Base-by-base conservation (phyloP, 1,284 basidiomycete species). In the Sporisorium graminicola region DNA sequence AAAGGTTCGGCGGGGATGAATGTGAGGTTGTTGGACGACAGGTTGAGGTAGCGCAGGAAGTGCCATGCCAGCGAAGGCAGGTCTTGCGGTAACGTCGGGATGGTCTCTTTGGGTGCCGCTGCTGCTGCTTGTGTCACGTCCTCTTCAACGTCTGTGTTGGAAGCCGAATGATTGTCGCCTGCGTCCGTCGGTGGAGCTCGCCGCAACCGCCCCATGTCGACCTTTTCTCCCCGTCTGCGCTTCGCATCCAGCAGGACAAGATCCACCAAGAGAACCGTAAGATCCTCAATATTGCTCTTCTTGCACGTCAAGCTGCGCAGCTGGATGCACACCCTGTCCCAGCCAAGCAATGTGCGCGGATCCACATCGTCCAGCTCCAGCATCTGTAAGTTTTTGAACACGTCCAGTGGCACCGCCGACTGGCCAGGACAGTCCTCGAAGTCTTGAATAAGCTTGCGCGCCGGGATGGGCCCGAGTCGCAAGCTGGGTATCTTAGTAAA, bases 401-500 rank as follows among this genome's bases (percentile, higher is more conserved):
- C 88, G 73, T 93, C 90, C 24, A 96, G 87, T 2, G 94, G 94
- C 8, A 95, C 86, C 7, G 92, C 92, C 73, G 90, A 93, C 77
- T 90, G 88, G 63, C 90, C 90, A 0, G 93, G 91, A 9, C 91
- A 88, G 64, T 94, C 92, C 40, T 90, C 89, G 12, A 82, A 89
- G 81, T 93, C 93, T 8, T 89, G 86, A 27, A 95, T 91, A 61
- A 91, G 68, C 43, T 78, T 5, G 90, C 90, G 5, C 90, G 89
- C 67, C 91, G 87, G n/a, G 87, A 87, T 42, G 1, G 84, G 84
- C 2, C 75, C 76, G 31, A 86, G 66, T 13, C 78, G 63, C 51
- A 96, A 88, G 2, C 93, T 91, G 18, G 94, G 93, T 0, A 95
- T 88, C 86, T 93, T 94, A 33, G 93, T 95, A 87, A 95, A 93